Evolutionary conservation across 257 asterid genomes (phyloP).

Genomic region (Fraxinus quadrangulata): DNA sequence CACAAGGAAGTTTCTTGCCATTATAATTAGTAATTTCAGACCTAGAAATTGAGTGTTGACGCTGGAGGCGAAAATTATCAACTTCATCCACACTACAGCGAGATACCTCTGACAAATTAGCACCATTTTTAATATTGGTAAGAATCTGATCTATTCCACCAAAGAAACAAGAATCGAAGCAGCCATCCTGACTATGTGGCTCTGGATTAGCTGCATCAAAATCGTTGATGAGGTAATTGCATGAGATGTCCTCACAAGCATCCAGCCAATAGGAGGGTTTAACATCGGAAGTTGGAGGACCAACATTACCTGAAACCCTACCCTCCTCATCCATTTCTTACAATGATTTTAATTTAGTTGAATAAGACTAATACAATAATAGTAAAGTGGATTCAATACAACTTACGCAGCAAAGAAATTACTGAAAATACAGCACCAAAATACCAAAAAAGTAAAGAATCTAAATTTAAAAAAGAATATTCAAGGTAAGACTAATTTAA

Average conservation of each 20-base stretch:
- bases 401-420: constrained; percentile 30
- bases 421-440: constrained; percentile 7
- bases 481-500: background rate
- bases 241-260: constrained; percentile 78
- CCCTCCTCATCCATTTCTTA: constrained; percentile 58
- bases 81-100: constrained; percentile 23
- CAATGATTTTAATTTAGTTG: constrained; percentile 17
- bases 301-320: constrained; percentile 40
- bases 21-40: constrained; percentile 30
- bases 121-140: constrained; percentile 60
- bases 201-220: constrained; percentile 36
- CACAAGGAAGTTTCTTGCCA: constrained; percentile 27
- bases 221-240: constrained; percentile 66
- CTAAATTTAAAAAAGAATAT: background rate
- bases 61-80: constrained; percentile 24
- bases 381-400: background rate
- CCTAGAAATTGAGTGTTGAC: constrained; percentile 23
- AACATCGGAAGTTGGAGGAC: constrained; percentile 32
- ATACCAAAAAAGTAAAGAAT: constrained; percentile 2
- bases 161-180: constrained; percentile 58
- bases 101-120: constrained; percentile 24
- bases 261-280: constrained; percentile 87
- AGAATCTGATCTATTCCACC: constrained; percentile 78
- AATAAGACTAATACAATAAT: constrained; percentile 19
- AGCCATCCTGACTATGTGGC: constrained; percentile 27